Evolutionary conservation across 2,329 filamentous ascomycete genomes (phyloP), one percentile per base, ranked within the genome.

Genomic region (Phyllosticta ampelicida): DNA sequence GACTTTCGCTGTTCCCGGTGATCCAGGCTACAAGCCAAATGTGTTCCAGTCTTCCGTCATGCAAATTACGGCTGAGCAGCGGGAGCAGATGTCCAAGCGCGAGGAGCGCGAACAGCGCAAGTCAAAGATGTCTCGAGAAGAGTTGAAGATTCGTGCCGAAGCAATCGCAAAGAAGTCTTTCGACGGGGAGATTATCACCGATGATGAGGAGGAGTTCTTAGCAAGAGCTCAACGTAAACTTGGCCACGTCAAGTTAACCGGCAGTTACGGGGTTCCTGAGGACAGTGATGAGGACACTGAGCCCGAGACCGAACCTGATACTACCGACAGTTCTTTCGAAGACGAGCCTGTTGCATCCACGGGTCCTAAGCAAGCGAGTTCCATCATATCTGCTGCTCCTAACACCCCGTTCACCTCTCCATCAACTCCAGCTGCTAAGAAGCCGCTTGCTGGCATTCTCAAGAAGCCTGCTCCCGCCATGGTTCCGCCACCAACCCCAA

Each of bases 401-500:
- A 30, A 4, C 11, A 5, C 23, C 5, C 10, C 30, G 3, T 9
- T 9, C 28, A 21, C 54, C n/a, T 30, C 49, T 21, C 6, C 54
- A 11, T 19, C 54, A 11, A 48, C 13, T 44, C 36, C 16, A 51
- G 5, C 11, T 18, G 18, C 51, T n/a, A 26, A 11, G 13, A 9
- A 51, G 66, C 68, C 1, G 63, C 23, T 26, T 8, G 61, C 5
- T 60, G 66, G 0, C 44, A 50, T 65, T 54, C 58, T 54, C 8
- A 67, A 61, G 48, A 65, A 66, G 23, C 65, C 63, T n/a, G 66
- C 63, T 36, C 65, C 55, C 2, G 65, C 59, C 11, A 67, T 19
- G 3, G 61, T 62, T 20, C 29, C 49, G 36, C 60, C 66, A 28
- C 70, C 67, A 1, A 63, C 70, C 21, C 70, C 70, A 9, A 66